Base-by-base conservation (phyloP, 305 asterid genomes). In the Fraxinus sp. region DNA sequence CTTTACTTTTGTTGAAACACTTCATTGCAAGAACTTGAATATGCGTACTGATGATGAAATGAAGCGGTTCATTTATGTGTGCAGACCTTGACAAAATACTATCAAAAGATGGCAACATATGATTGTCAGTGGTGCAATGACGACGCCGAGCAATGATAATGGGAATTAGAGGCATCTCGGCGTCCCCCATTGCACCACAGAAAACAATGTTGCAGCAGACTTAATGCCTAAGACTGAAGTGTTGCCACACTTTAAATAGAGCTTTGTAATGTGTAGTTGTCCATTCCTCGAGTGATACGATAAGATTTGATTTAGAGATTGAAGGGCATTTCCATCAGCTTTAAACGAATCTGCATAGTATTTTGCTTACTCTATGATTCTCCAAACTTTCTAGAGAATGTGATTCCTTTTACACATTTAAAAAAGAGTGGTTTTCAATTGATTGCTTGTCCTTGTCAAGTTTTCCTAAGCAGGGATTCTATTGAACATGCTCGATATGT, bases 111-210 rank as follows among this genome's bases (percentile, higher is more conserved):
- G 26, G 86, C 86, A 81, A 77, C 91, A 77, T 84, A 87, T 82
- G 85, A 74, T 30, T 78, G 78, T 85, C 59, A 30, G 88, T 87
- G 88, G 90, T 87, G 88, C 90, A 87, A 87, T 87, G 88, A 81
- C 86, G 83, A 87, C 85, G 84, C 88, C 85, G 85, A 70, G 85
- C 75, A 52, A 46, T 7, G 20, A 11, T 7, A 13, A 9, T 2
- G 10, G n/a, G 9, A 71, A 37, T 7, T 52, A 33, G 0, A 33
- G 35, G 20, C 64, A 57, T 55, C 90, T 87, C 88, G 90, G 86
- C 88, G 90, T 85, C 90, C 7, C 86, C 83, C 88, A 85, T 85
- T 85, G 90, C 90, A 87, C 88, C 90, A 85, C 87, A 74, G 72
- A 87, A 82, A 81, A 83, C 82, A 75, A 80, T 68, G 88, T 83